These are phyloP conservation scores for Chimonanthus salicifolius DNA, from an alignment of 164 flowering plant species.

Conservation along the genomic window DNA sequence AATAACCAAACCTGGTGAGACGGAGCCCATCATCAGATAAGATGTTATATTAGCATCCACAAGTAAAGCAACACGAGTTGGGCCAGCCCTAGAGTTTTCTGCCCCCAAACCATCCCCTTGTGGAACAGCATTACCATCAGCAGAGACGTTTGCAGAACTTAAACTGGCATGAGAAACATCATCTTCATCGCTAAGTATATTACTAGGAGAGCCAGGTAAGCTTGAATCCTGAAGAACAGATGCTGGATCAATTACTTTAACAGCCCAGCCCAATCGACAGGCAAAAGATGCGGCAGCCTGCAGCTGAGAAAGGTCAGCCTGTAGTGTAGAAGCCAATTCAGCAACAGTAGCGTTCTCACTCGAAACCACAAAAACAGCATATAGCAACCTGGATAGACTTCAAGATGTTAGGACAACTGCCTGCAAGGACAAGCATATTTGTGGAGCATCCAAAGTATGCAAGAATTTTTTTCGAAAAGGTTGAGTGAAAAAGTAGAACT, in stretches of 20 bases:
- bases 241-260: slow-evolving; percentile 83
- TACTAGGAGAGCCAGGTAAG: slow-evolving; percentile 40
- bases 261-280: slow-evolving; percentile 97
- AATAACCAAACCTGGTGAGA: slow-evolving; percentile 80
- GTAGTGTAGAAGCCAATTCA: slow-evolving; percentile 91
- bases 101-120: slow-evolving; percentile 46
- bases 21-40: slow-evolving; percentile 99
- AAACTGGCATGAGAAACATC: slow-evolving; percentile 59
- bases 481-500: no score
- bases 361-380: slow-evolving; percentile 99
- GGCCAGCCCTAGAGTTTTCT: slow-evolving; percentile 37
- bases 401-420: slow-evolving; percentile 12
- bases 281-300: slow-evolving; percentile 99
- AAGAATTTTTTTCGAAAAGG: neutral
- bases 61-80: slow-evolving; percentile 81
- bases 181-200: slow-evolving; percentile 60
- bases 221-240: slow-evolving; percentile 74
- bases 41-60: slow-evolving; percentile 99
- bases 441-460: neutral
- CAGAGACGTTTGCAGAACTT: slow-evolving; percentile 43
- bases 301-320: slow-evolving; percentile 90
- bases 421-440: neutral
- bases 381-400: slow-evolving; percentile 64
- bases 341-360: slow-evolving; percentile 97
- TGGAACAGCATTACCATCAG: slow-evolving; percentile 43